Conservation (phyloP, 2,329 filamentous ascomycete species). For the Periconia sp. region DNA sequence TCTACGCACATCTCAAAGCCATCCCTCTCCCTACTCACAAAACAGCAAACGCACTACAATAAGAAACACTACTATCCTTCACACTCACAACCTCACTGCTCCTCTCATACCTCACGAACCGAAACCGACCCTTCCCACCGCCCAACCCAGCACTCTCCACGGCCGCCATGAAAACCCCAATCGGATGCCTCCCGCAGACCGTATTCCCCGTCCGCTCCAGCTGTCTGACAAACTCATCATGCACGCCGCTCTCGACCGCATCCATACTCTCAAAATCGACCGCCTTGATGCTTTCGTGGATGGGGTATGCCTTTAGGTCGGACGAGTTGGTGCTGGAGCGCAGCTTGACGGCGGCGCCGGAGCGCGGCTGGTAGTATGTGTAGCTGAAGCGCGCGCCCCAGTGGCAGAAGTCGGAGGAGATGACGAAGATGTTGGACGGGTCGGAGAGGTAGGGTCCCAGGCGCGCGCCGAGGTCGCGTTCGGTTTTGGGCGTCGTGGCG, state of each 20-base stretch:
- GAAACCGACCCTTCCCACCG: constrained; percentile 66
- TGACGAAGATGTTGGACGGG: constrained; percentile 75
- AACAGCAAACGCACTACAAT: constrained; percentile 87
- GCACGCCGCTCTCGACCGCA: constrained; percentile 75
- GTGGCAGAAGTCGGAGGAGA: constrained; percentile 96
- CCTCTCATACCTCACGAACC: constrained; percentile 82
- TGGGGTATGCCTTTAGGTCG: constrained; percentile 54
- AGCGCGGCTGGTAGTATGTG: constrained; percentile 68
- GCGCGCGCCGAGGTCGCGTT: constrained; percentile 68
- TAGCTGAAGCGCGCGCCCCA: constrained; percentile 88
- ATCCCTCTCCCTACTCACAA: constrained; percentile 10
- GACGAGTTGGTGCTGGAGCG: constrained; percentile 34
- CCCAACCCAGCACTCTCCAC: constrained; percentile 60
- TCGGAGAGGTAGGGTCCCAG: constrained; percentile 78
- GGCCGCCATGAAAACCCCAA: constrained; percentile 88
- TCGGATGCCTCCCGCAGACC: constrained; percentile 92
- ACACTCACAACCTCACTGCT: constrained; percentile 72
- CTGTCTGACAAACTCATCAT: constrained; percentile 69
- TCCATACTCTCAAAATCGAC: constrained; percentile 83
- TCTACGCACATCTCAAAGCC: too few species aligned
- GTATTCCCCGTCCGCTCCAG: constrained; percentile 80
- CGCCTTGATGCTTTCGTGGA: constrained; percentile 81
- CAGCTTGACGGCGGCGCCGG: constrained; percentile 39
- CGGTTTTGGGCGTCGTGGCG: constrained; percentile 65
- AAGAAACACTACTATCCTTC: constrained; percentile 86